Evolutionary conservation across 2,329 filamentous ascomycete genomes (phyloP).

Genomic region (Colletotrichum sansevieriae): DNA sequence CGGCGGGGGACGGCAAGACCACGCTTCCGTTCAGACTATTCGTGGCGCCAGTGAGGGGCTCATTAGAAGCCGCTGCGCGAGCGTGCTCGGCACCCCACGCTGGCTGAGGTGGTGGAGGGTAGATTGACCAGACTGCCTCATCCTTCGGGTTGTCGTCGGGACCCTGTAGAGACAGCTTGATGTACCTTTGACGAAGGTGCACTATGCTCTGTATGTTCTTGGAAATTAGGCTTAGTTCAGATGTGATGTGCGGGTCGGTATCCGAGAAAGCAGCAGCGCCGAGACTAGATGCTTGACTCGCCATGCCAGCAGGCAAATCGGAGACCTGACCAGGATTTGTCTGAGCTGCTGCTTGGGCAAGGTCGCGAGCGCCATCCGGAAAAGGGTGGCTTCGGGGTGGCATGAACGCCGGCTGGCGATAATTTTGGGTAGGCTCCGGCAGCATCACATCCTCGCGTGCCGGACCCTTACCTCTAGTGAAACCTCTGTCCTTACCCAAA

Average conservation of each 20-base stretch:
- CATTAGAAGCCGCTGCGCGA: constrained; percentile 48
- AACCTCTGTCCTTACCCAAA: constrained; percentile 2
- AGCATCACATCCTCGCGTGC: constrained; percentile 26
- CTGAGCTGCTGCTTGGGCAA: neutral
- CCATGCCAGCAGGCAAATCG: neutral
- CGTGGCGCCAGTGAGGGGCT: constrained; percentile 51
- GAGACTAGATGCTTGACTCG: constrained; percentile 63
- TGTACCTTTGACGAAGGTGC: constrained; percentile 89
- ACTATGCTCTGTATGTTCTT: constrained; percentile 91
- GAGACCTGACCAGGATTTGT: constrained; percentile 13
- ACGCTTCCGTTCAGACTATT: constrained; percentile 64
- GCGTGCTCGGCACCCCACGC: constrained; percentile 70
- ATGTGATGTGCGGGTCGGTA: constrained; percentile 82
- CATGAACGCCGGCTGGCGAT: neutral
- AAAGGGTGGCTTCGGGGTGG: neutral
- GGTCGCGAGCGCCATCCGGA: neutral
- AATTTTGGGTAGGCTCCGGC: constrained; percentile 18
- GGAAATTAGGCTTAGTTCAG: constrained; percentile 88
- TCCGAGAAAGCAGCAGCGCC: constrained; percentile 77
- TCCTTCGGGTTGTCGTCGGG: constrained; percentile 90
- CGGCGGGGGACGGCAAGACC: constrained; percentile 48
- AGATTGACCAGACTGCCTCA: constrained; percentile 85
- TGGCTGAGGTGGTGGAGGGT: constrained; percentile 91
- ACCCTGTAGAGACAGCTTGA: constrained; percentile 85
- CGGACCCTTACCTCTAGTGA: neutral